Base-by-base conservation (phyloP, 2,329 filamentous ascomycete species). In the Colletotrichum brevisporum region DNA sequence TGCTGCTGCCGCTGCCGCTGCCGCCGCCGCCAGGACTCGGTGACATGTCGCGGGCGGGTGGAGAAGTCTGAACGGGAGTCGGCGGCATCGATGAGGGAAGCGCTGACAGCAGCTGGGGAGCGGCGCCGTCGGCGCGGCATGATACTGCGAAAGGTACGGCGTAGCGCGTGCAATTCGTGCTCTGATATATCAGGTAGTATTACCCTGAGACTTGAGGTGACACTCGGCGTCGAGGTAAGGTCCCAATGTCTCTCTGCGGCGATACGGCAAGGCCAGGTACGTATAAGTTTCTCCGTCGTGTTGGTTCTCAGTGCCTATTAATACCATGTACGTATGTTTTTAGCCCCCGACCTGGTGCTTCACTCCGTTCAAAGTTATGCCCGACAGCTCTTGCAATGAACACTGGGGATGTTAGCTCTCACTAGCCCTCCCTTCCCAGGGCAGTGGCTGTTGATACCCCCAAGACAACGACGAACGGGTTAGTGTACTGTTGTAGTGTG, bases 11-110 rank as follows among this genome's bases (percentile, higher is more conserved):
- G n/a, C 21, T 24, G 21, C 21, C 21, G 21, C 4, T 24, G 58
- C 36, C 43, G 45, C 59, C 58, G 41, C 55, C 60, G 58, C 41
- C 41, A 50, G 51, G 47, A 24, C 27, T 66, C 45, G 26, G 31
- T 56, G 61, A 66, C 61, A 66, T 66, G 54, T 69, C 55, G 54
- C 54, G 50, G 54, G 50, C 26, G 43, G 31, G 61, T 69, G 61
- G 54, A 54, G 66, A 52, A 57, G 48, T 43, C 55, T 50, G 52
- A 50, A 55, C 61, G 66, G 61, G 48, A 59, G 43, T 51, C 66
- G 9, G 61, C 61, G 65, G 65, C 53, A 68, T 68, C 61, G 53
- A 48, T 51, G 24, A 36, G n/a, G 51, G 41, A 45, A 21, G 60
- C 52, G 27, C 48, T 60, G 60, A 58, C 64, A 63, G 31, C 52